Evolutionary conservation across 2,329 filamentous ascomycete genomes (phyloP).

Genomic region (Colletotrichum zoysiae): DNA sequence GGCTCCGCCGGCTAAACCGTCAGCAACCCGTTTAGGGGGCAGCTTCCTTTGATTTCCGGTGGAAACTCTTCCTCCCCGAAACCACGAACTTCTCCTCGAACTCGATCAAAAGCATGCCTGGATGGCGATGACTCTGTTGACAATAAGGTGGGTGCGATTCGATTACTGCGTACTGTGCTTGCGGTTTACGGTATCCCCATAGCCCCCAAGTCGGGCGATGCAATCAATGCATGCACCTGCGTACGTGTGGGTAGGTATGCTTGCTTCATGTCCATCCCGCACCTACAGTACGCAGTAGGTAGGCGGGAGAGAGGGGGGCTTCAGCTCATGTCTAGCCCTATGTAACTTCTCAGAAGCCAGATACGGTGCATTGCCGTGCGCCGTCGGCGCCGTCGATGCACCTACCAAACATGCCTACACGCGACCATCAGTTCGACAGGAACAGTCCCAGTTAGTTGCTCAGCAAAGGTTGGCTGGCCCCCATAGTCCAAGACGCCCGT

Average conservation of each 20-base stretch:
- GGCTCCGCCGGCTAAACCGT: not conserved
- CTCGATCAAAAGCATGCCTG: not conserved
- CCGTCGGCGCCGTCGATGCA: conserved; percentile 12
- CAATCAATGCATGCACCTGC: conserved; percentile 35
- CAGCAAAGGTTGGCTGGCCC: not conserved
- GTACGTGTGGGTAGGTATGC: conserved; percentile 9
- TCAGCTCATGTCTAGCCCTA: conserved; percentile 32
- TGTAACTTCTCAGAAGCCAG: conserved; percentile 2
- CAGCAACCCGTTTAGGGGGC: not conserved
- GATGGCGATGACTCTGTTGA: not conserved
- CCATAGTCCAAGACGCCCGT: conserved; percentile 3
- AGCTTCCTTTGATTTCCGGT: not conserved
- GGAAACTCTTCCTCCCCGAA: not conserved
- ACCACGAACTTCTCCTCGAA: not conserved
- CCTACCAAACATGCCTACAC: not conserved
- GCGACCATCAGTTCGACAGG: conserved; percentile 8
- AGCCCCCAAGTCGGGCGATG: conserved; percentile 13
- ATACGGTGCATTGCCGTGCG: conserved; percentile 24
- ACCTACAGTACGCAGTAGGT: not conserved
- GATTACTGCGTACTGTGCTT: not conserved
- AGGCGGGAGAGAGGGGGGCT: not conserved
- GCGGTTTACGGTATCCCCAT: not conserved
- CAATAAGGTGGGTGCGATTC: conserved; percentile 2
- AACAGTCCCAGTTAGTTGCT: conserved; percentile 15
- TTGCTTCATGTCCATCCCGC: conserved; percentile 24